Evolutionary conservation across 179 eudicot species (phyloP), one percentile per base, ranked within the genome.

Genomic region (Actinidia arguta): DNA sequence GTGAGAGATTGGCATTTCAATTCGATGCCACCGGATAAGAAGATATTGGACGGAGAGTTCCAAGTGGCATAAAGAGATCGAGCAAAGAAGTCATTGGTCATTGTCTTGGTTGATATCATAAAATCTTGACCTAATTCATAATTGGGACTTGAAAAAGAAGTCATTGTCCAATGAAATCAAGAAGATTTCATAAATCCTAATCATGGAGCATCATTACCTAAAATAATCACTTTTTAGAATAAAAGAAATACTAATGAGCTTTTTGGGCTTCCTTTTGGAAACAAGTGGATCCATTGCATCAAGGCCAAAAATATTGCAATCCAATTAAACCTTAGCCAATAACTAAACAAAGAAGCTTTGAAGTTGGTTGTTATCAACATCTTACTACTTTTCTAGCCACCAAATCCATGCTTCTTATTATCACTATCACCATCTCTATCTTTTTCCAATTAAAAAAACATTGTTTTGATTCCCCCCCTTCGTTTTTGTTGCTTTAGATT

Each of bases 401-500:
- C 69, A 75, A 73, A 36, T 55, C 68, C 85, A 74, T 79, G 80
- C 83, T 85, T 82, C 85, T 58, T 78, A 82, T 85, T 27, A 85
- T 85, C 76, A 62, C 78, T n/a, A 62, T 52, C 87, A 81, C 78
- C 68, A 68, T 81, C 61, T 80, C 78, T 52, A 50, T 80, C 73
- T 22, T 20, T 71, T 54, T 10, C 22, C 50, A 17, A 39, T 39
- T 39, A 6, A 5, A 70, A 67, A 39, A 10, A 36, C 48, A 42
- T 18, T 69, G 73, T 12, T 12, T 51, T 12, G 13, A 51, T 51
- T 12, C 54, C 1, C 54, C 52, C 54, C 16, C 8, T 78, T 24
- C 25, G 12, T 27, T 52, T 54, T 25, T 47, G n/a, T 64, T 56
- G 50, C 42, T 61, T 61, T 27, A 73, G 50, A 27, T 47, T 48